These are phyloP conservation scores for Apiotrichum gracile DNA, from an alignment of 1,284 basidiomycete genomes.

Conservation along the genomic window DNA sequence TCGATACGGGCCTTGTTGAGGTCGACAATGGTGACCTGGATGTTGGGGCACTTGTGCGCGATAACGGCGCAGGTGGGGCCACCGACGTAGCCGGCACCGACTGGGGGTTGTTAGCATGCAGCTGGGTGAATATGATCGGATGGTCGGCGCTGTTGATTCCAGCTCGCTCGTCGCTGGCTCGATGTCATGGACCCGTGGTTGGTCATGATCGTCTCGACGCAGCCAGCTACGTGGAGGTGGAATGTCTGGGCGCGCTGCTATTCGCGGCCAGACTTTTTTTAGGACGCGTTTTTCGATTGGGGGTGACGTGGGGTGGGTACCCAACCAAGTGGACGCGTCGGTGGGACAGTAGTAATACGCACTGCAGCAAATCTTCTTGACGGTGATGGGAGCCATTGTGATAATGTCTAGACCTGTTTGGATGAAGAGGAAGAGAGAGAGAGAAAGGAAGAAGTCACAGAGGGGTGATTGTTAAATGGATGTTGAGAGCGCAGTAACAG, in stretches of 20 bases:
- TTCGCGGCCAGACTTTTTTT: not conserved
- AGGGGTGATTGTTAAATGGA: no score
- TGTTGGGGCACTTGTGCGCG: conserved; percentile 61
- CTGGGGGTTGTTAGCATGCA: conserved; percentile 45
- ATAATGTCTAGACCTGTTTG: not conserved
- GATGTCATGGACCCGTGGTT: no score
- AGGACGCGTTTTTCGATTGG: not conserved
- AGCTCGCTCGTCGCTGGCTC: no score
- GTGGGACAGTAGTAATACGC: conserved; percentile 44
- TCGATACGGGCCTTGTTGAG: conserved; percentile 90
- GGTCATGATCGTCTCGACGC: no score
- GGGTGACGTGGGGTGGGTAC: no score
- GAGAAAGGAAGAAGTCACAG: conserved; percentile 1
- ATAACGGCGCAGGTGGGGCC: conserved; percentile 93
- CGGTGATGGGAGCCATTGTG: conserved; percentile 53
- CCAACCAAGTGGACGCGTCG: no score
- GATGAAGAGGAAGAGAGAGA: not conserved
- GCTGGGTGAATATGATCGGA: not conserved
- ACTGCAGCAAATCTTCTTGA: conserved; percentile 89
- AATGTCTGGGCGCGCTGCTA: not conserved
- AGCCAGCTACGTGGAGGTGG: not conserved
- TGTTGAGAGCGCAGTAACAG: no score
- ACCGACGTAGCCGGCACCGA: conserved; percentile 95
- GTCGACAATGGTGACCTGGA: conserved; percentile 95
- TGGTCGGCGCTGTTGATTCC: no score